Evolutionary conservation across 164 flowering plant species (phyloP).

Genomic region (Tetracentron sinense): DNA sequence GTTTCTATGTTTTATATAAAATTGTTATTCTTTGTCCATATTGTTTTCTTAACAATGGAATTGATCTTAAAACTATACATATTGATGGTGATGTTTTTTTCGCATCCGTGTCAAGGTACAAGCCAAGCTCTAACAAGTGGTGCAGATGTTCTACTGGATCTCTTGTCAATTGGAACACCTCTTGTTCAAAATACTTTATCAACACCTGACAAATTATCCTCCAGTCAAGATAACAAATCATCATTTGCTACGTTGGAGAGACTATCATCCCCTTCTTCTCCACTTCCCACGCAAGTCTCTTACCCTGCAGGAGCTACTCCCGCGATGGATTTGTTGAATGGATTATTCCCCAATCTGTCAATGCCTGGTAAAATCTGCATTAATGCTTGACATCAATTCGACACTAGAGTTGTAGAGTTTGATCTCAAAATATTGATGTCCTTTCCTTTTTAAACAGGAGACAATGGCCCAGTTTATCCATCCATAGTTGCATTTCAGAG

Average conservation of each 20-base stretch:
- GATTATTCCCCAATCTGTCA: constrained; percentile 42
- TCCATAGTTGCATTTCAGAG: constrained; percentile 76
- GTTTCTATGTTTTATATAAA: too few relatives aligned
- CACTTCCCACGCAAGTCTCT: constrained; percentile 35
- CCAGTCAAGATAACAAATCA: constrained; percentile 36
- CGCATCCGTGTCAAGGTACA: constrained; percentile 41
- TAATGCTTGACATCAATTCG: background rate
- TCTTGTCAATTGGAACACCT: constrained; percentile 75
- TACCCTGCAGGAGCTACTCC: constrained; percentile 51
- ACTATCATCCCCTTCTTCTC: constrained; percentile 39
- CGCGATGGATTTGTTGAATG: constrained; percentile 80
- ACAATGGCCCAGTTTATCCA: constrained; percentile 56
- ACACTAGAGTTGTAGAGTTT: background rate
- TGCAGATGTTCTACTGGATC: constrained; percentile 76
- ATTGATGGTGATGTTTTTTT: constrained; percentile 12
- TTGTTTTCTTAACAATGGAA: background rate
- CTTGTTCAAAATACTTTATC: constrained; percentile 47
- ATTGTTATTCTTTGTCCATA: too few relatives aligned
- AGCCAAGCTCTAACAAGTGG: constrained; percentile 57
- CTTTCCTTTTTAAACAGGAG: constrained; percentile 35
- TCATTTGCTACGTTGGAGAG: constrained; percentile 41
- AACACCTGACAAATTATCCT: constrained; percentile 38
- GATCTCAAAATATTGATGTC: background rate
- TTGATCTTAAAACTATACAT: background rate
- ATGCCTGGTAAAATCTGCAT: constrained; percentile 3